These are phyloP conservation scores for Wickerhamiella cacticola DNA, from an alignment of 805 yeast species.

Conservation along the genomic window DNA sequence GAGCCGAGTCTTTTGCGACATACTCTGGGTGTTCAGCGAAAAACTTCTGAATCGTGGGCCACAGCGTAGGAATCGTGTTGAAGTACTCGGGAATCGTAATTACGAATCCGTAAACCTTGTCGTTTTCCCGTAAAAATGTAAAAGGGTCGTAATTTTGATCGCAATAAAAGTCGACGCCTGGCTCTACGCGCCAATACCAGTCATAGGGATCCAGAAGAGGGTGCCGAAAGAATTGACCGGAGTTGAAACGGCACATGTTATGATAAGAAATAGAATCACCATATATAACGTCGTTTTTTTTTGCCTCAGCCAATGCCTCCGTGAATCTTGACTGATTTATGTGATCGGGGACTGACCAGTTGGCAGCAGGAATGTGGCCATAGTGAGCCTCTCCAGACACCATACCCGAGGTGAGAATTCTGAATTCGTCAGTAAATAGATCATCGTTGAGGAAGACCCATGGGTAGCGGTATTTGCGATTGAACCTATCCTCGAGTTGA, in stretches of 20 bases:
- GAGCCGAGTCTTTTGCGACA: constrained; percentile 51
- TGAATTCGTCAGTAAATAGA: constrained; percentile 72
- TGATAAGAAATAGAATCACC: constrained; percentile 60
- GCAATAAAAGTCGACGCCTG: constrained; percentile 77
- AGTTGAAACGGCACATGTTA: constrained; percentile 92
- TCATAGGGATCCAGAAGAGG: constrained; percentile 59
- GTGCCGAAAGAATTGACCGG: constrained; percentile 81
- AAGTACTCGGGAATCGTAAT: constrained; percentile 71
- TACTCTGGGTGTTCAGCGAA: constrained; percentile 45
- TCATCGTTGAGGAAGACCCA: constrained; percentile 94
- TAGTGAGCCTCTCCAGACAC: constrained; percentile 68
- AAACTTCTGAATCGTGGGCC: constrained; percentile 60
- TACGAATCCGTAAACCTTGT: constrained; percentile 78
- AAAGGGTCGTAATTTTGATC: constrained; percentile 68
- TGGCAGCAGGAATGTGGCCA: constrained; percentile 68
- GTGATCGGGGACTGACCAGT: constrained; percentile 69
- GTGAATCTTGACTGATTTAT: constrained; percentile 50
- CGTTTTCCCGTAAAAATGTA: constrained; percentile 58
- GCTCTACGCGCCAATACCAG: constrained; percentile 93
- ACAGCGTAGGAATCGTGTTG: constrained; percentile 76
- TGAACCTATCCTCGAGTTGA: constrained; percentile 84
- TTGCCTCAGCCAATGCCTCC: constrained; percentile 36
- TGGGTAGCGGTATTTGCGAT: constrained; percentile 67
- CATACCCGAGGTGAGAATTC: constrained; percentile 48
- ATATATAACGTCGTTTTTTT: constrained; percentile 42